A percentile compares a stretch with the other conserved stretches of the same genome.
Conservation (phyloP, 306 rosid genomes). For the Vigna hirtella region DNA sequence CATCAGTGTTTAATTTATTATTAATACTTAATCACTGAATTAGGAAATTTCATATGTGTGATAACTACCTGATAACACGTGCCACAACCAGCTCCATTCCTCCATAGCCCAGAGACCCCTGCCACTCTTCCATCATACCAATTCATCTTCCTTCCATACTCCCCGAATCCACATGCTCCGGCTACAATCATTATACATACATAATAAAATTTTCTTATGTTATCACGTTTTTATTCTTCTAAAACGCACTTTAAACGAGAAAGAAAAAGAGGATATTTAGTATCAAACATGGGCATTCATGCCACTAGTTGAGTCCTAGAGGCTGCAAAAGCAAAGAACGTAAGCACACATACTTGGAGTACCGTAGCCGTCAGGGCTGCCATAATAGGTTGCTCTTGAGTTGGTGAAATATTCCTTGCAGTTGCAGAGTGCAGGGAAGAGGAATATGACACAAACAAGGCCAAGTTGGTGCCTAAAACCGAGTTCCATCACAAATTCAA, state of each 20-base stretch:
- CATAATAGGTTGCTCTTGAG: slow-evolving; percentile 76
- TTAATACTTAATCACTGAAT: neutral
- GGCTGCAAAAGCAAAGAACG: no score
- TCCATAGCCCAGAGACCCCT: slow-evolving; percentile 70
- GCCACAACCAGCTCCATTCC: slow-evolving; percentile 81
- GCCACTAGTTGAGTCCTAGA: neutral
- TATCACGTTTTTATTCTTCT: no score
- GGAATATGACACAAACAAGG: slow-evolving; percentile 50
- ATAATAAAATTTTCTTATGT: neutral
- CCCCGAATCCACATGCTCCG: slow-evolving; percentile 92
- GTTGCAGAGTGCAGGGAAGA: slow-evolving; percentile 59
- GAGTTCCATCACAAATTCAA: slow-evolving; percentile 47
- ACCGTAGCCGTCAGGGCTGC: slow-evolving; percentile 76
- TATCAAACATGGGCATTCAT: no score
- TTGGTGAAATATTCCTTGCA: slow-evolving; percentile 46
- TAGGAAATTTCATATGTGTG: neutral
- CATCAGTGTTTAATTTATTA: neutral
- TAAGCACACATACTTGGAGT: slow-evolving; percentile 51
- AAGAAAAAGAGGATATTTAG: no score
- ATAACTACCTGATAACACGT: slow-evolving; percentile 76
- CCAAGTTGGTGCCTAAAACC: slow-evolving; percentile 40
- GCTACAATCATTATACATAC: slow-evolving; percentile 43
- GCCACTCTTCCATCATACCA: slow-evolving; percentile 39
- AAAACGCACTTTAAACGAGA: no score
- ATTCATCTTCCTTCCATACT: slow-evolving; percentile 67